These are phyloP conservation scores for Pseudoturritis turrita DNA, from an alignment of 345 rosid genomes.

Conservation along the genomic window DNA sequence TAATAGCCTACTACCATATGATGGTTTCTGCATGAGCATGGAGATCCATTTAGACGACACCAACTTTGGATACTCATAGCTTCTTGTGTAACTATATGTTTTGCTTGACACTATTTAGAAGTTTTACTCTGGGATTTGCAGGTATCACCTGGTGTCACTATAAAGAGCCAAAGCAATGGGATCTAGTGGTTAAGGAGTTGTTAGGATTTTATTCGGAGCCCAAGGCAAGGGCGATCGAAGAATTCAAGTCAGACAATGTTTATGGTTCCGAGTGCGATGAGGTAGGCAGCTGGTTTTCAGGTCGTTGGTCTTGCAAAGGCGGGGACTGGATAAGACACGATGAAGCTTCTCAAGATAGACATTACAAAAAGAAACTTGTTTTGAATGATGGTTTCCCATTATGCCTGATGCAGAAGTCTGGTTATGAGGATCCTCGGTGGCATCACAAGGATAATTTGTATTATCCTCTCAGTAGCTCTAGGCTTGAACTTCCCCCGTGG, in stretches of 20 bases:
- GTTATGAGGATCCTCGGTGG: conserved; percentile 90
- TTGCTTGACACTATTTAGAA: conserved; percentile 16
- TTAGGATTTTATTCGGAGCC: conserved; percentile 30
- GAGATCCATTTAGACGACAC: conserved; percentile 9
- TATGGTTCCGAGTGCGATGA: conserved; percentile 39
- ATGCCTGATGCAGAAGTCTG: conserved; percentile 92
- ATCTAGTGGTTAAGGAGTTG: conserved; percentile 36
- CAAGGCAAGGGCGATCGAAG: conserved; percentile 37
- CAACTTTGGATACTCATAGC: conserved; percentile 12
- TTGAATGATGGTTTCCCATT: conserved; percentile 94
- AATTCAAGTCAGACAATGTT: conserved; percentile 42
- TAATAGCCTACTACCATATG: conserved; percentile 9
- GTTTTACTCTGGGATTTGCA: conserved; percentile 28
- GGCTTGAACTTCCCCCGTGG: conserved; percentile 97
- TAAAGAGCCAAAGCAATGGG: conserved; percentile 30
- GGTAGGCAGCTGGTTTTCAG: conserved; percentile 63
- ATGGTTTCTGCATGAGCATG: conserved; percentile 14
- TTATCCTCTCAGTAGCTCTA: conserved; percentile 61
- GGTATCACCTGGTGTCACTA: conserved; percentile 47
- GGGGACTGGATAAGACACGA: conserved; percentile 98
- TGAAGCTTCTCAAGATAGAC: conserved; percentile 61
- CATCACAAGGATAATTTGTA: conserved; percentile 79
- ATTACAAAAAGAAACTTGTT: conserved; percentile 61
- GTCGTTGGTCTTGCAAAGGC: conserved; percentile 91
- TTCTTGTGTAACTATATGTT: conserved; percentile 12